Evolutionary conservation across 2,329 filamentous ascomycete species (phyloP).

Genomic region (Aspergillus amoenus): DNA sequence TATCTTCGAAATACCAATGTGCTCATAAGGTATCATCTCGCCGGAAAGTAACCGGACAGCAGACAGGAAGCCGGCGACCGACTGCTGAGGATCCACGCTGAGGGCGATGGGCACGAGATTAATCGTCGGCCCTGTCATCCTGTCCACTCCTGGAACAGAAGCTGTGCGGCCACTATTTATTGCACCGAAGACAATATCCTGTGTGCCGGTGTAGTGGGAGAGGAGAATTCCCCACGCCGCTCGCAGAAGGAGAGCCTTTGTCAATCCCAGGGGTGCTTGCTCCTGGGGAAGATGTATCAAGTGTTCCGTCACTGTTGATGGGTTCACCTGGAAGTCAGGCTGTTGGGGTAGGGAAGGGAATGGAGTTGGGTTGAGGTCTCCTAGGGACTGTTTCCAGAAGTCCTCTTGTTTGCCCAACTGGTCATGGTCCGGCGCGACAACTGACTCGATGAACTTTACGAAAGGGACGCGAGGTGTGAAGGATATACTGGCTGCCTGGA

Average conservation of each 20-base stretch:
- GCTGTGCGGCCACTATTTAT: not conserved
- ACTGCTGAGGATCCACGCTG: not conserved
- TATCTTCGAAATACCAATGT: not conserved
- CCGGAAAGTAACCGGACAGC: not conserved
- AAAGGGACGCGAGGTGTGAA: not conserved
- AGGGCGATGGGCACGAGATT: not conserved
- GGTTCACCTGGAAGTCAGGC: not conserved
- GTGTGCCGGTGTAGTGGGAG: not conserved
- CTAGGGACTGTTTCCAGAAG: too few relatives aligned
- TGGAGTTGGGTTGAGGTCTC: too few relatives aligned
- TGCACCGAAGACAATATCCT: not conserved
- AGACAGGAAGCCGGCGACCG: not conserved
- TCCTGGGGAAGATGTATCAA: not conserved
- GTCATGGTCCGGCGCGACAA: not conserved
- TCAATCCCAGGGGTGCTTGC: not conserved
- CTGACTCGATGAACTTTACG: not conserved
- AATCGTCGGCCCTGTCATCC: not conserved
- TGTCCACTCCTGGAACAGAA: not conserved
- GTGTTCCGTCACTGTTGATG: not conserved
- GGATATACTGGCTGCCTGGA: not conserved
- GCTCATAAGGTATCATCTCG: not conserved
- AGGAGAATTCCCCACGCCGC: not conserved
- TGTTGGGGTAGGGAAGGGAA: too few relatives aligned
- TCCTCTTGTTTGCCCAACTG: too few relatives aligned
- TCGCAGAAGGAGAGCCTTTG: not conserved